Evolutionary conservation across 2,329 filamentous ascomycete species (phyloP).

Genomic region (Aspergillus sp.): DNA sequence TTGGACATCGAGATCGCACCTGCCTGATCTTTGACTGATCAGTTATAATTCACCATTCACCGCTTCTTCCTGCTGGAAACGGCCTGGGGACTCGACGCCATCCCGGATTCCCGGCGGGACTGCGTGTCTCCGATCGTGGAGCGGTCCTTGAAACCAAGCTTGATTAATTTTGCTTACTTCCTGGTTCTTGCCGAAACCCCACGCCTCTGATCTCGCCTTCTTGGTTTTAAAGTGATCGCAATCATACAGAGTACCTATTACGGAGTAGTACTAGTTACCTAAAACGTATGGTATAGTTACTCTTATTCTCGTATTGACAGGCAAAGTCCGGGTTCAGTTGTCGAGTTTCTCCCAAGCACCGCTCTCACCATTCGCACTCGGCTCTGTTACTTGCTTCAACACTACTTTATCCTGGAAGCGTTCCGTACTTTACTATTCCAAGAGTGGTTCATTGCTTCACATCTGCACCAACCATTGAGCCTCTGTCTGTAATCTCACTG

Average conservation of each 20-base stretch:
- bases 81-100: background rate
- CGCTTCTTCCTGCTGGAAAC: background rate
- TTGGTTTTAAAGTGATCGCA: background rate
- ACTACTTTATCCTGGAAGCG: no score
- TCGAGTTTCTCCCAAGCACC: background rate
- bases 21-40: background rate
- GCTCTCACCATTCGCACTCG: background rate
- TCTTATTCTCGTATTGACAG: no score
- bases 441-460: background rate
- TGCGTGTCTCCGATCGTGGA: background rate
- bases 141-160: background rate
- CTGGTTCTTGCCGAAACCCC: background rate
- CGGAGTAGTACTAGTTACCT: background rate
- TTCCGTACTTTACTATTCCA: conserved; percentile 1
- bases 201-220: background rate
- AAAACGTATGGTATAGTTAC: no score
- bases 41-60: background rate
- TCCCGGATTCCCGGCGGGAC: background rate
- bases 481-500: background rate
- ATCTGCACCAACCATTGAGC: background rate
- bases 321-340: no score
- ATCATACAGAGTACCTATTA: background rate
- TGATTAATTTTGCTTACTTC: background rate
- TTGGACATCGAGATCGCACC: background rate
- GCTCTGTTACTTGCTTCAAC: background rate